These are phyloP conservation scores for Bassia scoparia DNA, from an alignment of 148 eudicot species.

Conservation along the genomic window DNA sequence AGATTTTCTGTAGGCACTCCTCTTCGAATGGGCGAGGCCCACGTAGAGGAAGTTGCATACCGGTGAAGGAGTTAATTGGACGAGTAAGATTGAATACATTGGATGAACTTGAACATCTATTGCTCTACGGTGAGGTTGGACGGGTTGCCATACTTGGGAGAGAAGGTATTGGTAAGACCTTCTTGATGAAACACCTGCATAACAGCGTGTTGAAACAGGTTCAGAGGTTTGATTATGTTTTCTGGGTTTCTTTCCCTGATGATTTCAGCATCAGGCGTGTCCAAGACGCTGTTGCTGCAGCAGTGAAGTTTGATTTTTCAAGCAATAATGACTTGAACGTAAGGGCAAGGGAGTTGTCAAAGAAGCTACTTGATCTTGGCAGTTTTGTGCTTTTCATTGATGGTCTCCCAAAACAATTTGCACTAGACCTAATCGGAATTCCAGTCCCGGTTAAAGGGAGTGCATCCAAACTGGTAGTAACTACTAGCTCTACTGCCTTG, in stretches of 20 bases:
- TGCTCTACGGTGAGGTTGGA: constrained; percentile 7
- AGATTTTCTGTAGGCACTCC: background rate
- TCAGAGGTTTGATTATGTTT: constrained; percentile 18
- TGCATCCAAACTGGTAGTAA: constrained; percentile 18
- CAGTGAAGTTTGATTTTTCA: constrained; percentile 15
- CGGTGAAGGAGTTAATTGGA: constrained; percentile 1
- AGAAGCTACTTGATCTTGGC: constrained; percentile 1
- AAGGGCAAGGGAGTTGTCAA: constrained; percentile 11
- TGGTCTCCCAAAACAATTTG: constrained; percentile 4
- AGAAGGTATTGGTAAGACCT: constrained; percentile 20
- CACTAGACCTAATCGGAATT: constrained; percentile 11
- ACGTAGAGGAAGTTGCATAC: background rate
- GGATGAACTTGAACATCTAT: background rate
- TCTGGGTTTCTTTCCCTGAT: constrained; percentile 13
- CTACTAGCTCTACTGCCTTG: background rate
- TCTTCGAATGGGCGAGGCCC: background rate
- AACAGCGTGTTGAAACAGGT: background rate
- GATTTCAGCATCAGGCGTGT: constrained; percentile 5
- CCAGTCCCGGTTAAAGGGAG: constrained; percentile 11
- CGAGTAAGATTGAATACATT: background rate
- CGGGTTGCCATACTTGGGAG: constrained; percentile 17
- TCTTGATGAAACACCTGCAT: constrained; percentile 26
- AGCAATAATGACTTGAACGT: background rate
- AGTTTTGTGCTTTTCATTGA: constrained; percentile 21
- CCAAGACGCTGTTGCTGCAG: constrained; percentile 19